A percentile compares a stretch with the other conserved stretches of the same genome.
Conservation (phyloP, 1,284 basidiomycete genomes). For the Trametes sp. region DNA sequence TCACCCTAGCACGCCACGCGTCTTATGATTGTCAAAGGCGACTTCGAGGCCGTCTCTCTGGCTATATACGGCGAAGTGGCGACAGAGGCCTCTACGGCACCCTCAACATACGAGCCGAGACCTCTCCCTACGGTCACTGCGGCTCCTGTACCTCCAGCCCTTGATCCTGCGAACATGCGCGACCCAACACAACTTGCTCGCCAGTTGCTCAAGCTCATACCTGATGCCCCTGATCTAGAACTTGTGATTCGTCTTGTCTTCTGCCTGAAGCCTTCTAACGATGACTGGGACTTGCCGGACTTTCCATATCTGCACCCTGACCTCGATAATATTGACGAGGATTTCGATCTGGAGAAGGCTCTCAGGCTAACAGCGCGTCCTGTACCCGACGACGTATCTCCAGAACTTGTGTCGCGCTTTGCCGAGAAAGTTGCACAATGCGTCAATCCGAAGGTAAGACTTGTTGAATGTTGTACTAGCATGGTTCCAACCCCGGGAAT, state of each 20-base stretch:
- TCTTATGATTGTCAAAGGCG: slow-evolving; percentile 78
- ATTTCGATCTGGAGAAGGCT: slow-evolving; percentile 62
- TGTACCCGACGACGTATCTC: slow-evolving; percentile 57
- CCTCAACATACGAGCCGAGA: slow-evolving; percentile 45
- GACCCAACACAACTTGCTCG: slow-evolving; percentile 70
- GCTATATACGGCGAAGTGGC: slow-evolving; percentile 72
- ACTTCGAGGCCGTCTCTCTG: slow-evolving; percentile 69
- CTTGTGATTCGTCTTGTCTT: slow-evolving; percentile 75
- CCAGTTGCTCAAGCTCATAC: slow-evolving; percentile 64
- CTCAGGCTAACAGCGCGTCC: slow-evolving; percentile 60
- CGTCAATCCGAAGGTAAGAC: slow-evolving; percentile 59
- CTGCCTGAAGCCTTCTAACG: slow-evolving; percentile 74
- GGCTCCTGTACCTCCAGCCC: slow-evolving; percentile 50
- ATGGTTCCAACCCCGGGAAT: not conserved
- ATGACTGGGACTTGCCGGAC: slow-evolving; percentile 77
- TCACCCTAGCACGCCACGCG: slow-evolving; percentile 70
- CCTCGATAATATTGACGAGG: slow-evolving; percentile 53
- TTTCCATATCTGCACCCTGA: slow-evolving; percentile 75
- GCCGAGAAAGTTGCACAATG: slow-evolving; percentile 58
- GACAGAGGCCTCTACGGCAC: slow-evolving; percentile 40
- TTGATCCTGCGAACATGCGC: slow-evolving; percentile 66
- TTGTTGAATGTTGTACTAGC: not conserved
- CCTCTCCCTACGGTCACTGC: slow-evolving; percentile 49
- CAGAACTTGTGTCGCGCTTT: slow-evolving; percentile 59
- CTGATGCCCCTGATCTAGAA: slow-evolving; percentile 64